Percentiles rank a stretch among this genome's conserved stretches.
Conservation (phyloP, 2,329 filamentous ascomycete genomes). For the Pseudohalonectria lignicola region DNA sequence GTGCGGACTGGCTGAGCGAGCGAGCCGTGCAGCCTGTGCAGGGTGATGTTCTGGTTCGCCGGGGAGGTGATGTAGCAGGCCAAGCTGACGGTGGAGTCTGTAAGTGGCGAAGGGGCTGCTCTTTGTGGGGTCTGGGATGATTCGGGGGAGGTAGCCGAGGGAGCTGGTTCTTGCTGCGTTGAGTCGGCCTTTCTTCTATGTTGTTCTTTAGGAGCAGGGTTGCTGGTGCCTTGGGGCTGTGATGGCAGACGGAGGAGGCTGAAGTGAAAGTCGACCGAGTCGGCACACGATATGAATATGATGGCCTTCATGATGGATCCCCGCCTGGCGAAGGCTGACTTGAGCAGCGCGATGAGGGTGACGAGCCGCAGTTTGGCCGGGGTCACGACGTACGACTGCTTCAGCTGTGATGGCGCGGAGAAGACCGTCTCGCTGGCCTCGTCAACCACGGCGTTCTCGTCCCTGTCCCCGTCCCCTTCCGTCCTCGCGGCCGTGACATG, state of each 20-base stretch:
- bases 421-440: conserved; percentile 48
- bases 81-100: conserved; percentile 51
- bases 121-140: conserved; percentile 26
- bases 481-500: conserved; percentile 64
- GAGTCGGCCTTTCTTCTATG: conserved; percentile 1
- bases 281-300: conserved; percentile 91
- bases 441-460: conserved; percentile 24
- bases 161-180: not conserved
- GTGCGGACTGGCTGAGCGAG: conserved; percentile 81
- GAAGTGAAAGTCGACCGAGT: conserved; percentile 95
- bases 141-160: conserved; percentile 5
- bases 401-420: conserved; percentile 81
- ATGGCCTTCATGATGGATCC: conserved; percentile 95
- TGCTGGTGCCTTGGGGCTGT: conserved; percentile 13
- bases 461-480: conserved; percentile 32
- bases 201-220: conserved; percentile 9
- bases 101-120: not conserved
- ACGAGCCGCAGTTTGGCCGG: conserved; percentile 87
- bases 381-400: conserved; percentile 80
- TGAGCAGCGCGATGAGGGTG: conserved; percentile 72
- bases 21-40: conserved; percentile 87
- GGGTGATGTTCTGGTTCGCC: conserved; percentile 60
- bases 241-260: conserved; percentile 53
- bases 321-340: conserved; percentile 76
- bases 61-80: conserved; percentile 64